Evolutionary conservation across 2,329 filamentous ascomycete species (phyloP), one percentile per base, ranked within the genome.

Genomic region (Paraphoma sp.): DNA sequence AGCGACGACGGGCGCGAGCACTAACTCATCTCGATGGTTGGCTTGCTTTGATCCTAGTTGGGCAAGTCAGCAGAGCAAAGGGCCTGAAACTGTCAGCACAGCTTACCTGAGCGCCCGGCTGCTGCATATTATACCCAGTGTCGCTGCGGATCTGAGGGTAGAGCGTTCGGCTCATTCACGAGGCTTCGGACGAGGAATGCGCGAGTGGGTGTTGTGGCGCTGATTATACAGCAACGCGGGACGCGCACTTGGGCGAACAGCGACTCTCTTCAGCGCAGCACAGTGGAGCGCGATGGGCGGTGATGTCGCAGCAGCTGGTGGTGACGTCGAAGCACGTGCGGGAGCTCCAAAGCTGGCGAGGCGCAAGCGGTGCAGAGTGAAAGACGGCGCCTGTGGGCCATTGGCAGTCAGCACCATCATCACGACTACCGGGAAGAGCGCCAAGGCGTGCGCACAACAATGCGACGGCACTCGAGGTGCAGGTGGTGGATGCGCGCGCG

Each of bases 71-170:
- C 71, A 73, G 36, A 38, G 54, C 30, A 29, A 30, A 48, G 41
- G 52, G 36, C 54, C n/a, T 52, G 43, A 42, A 51, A 57, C 46
- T 41, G 63, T 60, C 63, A 67, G 65, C 66, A 60, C 61, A 71
- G 80, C 83, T 82, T 84, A 86, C 83, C 81, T 85, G 83, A 79
- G 81, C 79, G 76, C 78, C 65, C 57, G 73, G 68, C 63, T 75
- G 72, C 64, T 77, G 74, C 75, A 78, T 78, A 59, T 55, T 56
- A 47, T 67, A 69, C 40, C 55, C 59, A 60, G 60, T 64, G 53
- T 69, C 70, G 53, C 68, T 71, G 61, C 67, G 71, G 63, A 74
- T 73, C 50, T 62, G 69, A 44, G 71, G 73, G 61, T 73, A 74
- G 59, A 75, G 65, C 40, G 63, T 69, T 46, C 60, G 67, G 62